Evolutionary conservation across 139 green algal species (phyloP).

Genomic region (Edaphochlamys debaryana): DNA sequence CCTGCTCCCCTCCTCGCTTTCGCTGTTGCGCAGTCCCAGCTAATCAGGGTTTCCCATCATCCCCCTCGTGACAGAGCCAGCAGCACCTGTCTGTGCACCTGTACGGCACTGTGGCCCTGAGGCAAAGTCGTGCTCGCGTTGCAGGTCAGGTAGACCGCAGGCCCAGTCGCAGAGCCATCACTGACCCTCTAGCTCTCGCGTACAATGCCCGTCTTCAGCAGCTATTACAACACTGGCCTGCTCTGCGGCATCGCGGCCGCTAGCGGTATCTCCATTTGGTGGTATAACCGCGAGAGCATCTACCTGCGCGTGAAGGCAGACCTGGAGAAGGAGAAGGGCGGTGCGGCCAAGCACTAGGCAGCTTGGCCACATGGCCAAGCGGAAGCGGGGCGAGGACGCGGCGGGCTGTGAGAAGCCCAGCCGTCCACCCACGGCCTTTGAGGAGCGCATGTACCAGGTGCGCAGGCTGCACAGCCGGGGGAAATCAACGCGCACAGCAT

Average conservation of each 20-base stretch:
- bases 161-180: too few relatives aligned
- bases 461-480: too few relatives aligned
- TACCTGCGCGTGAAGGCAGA: conserved; percentile 52
- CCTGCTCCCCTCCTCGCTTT: too few relatives aligned
- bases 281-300: conserved; percentile 48
- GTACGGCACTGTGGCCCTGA: too few relatives aligned
- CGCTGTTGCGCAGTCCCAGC: too few relatives aligned
- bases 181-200: too few relatives aligned
- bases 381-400: background rate
- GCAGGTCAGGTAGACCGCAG: too few relatives aligned
- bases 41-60: too few relatives aligned
- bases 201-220: conserved; percentile 49
- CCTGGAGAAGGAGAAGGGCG: conserved; percentile 33
- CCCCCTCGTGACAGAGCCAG: too few relatives aligned
- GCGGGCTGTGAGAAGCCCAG: conserved; percentile 11
- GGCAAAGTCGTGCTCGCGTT: too few relatives aligned
- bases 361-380: background rate
- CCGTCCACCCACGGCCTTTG: conserved; percentile 62
- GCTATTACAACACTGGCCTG: conserved; percentile 45
- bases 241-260: conserved; percentile 40
- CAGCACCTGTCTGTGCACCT: too few relatives aligned
- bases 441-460: conserved; percentile 66
- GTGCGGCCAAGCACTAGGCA: conserved; percentile 28
- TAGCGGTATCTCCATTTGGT: conserved; percentile 43
- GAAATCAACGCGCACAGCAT: too few relatives aligned